A percentile compares a stretch with the other conserved stretches of the same genome.
These are phyloP conservation scores for Myxozyma neotropica DNA, from an alignment of 805 yeast genomes.

Conservation along the genomic window DNA sequence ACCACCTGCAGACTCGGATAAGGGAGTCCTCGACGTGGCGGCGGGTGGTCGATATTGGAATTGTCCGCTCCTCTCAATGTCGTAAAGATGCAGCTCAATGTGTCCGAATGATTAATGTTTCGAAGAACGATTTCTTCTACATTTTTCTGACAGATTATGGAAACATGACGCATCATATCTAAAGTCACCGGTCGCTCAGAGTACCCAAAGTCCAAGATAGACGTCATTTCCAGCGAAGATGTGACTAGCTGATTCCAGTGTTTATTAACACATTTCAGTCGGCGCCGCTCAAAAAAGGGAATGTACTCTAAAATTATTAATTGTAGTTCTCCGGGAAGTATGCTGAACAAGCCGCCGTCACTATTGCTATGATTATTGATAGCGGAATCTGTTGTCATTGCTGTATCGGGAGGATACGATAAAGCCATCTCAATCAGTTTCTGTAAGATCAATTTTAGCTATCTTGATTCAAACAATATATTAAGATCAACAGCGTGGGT, in stretches of 20 bases:
- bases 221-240: not conserved
- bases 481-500: too few species aligned
- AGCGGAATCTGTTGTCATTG: not conserved
- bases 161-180: not conserved
- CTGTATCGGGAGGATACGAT: slow-evolving; percentile 6
- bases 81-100: not conserved
- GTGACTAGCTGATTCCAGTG: not conserved
- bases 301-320: not conserved
- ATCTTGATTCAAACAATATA: not conserved
- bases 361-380: not conserved
- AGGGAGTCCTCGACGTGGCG: not conserved
- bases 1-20: not conserved
- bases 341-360: not conserved
- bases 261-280: not conserved
- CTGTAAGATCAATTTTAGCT: not conserved
- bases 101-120: not conserved
- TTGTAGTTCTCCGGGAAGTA: not conserved
- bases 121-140: not conserved
- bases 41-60: not conserved
- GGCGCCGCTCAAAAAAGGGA: slow-evolving; percentile 3
- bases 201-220: not conserved
- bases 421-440: slow-evolving; percentile 7
- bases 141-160: not conserved
- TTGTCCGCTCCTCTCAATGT: not conserved
- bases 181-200: slow-evolving; percentile 2